Percentiles rank a stretch among this genome's conserved stretches.
phyloP scores from a whole-genome alignment of 805 yeast genomes.

The Pichia rugopelliculosa region DNA sequence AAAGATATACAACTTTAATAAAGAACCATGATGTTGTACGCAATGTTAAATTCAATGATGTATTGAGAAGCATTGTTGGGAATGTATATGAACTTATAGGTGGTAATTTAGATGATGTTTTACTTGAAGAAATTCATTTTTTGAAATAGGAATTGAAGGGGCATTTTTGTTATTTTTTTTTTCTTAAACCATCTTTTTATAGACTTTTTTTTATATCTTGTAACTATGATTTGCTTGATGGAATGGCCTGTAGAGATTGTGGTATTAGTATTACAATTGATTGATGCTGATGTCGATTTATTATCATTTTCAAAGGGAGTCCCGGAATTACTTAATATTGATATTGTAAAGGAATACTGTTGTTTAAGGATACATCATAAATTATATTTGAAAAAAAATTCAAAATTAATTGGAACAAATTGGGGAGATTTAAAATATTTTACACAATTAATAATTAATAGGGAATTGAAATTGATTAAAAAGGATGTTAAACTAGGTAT shows the following conservation, averaged over 20 bases:
- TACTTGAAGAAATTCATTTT: neutral
- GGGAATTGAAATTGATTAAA: neutral
- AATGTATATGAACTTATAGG: slow-evolving; percentile 16
- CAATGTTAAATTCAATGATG: slow-evolving; percentile 40
- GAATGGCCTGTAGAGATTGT: neutral
- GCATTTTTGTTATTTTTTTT: neutral
- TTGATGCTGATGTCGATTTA: neutral
- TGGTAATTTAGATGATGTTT: neutral
- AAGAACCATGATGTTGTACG: slow-evolving; percentile 45
- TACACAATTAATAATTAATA: neutral
- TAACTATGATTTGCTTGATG: slow-evolving; percentile 2
- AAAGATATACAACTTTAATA: slow-evolving; percentile 33
- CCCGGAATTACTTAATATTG: neutral
- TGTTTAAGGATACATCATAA: neutral
- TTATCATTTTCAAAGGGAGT: neutral
- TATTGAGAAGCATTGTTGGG: slow-evolving; percentile 23
- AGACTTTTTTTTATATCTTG: neutral
- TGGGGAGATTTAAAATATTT: neutral
- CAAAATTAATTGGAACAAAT: neutral
- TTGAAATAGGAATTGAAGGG: neutral
- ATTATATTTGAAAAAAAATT: neutral
- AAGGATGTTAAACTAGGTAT: neutral
- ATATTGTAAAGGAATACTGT: neutral
- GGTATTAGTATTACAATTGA: neutral
- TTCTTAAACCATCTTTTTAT: neutral